Conservation (phyloP, 2,329 filamentous ascomycete species). For the Penicillium sp. region DNA sequence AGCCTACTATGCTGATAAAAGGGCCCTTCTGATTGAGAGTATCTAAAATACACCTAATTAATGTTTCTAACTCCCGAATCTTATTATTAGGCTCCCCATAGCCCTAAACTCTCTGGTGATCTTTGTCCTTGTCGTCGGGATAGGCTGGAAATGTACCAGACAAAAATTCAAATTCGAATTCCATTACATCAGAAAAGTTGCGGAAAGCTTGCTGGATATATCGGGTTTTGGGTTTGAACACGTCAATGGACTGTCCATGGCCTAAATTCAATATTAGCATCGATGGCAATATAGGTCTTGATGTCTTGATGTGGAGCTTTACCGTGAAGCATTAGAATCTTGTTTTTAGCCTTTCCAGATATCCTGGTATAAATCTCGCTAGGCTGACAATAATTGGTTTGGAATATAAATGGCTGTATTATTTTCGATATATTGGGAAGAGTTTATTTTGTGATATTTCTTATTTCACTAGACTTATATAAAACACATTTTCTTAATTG, state of each 20-base stretch:
- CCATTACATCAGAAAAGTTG: not conserved
- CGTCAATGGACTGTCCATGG: slow-evolving; percentile 1
- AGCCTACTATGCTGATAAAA: slow-evolving; percentile 4
- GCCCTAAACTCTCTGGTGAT: not conserved
- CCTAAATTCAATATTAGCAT: too few relatives aligned
- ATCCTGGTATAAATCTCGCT: too few relatives aligned
- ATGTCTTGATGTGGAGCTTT: too few relatives aligned
- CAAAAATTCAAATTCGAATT: not conserved
- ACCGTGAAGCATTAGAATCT: too few relatives aligned
- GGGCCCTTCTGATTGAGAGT: not conserved
- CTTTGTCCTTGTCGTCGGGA: not conserved
- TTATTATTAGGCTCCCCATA: not conserved
- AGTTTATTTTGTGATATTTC: too few relatives aligned
- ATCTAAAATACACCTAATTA: not conserved
- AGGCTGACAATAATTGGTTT: too few relatives aligned
- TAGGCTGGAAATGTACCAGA: slow-evolving; percentile 4
- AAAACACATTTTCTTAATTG: too few relatives aligned
- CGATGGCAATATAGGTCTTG: too few relatives aligned
- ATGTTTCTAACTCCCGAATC: not conserved
- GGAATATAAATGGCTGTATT: too few relatives aligned
- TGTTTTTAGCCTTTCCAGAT: too few relatives aligned
- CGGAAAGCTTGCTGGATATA: not conserved
- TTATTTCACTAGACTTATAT: too few relatives aligned
- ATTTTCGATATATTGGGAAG: too few relatives aligned
- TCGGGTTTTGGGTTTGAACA: slow-evolving; percentile 2